phyloP scores from a whole-genome alignment of 805 yeast species.

The Barnettozyma populi region DNA sequence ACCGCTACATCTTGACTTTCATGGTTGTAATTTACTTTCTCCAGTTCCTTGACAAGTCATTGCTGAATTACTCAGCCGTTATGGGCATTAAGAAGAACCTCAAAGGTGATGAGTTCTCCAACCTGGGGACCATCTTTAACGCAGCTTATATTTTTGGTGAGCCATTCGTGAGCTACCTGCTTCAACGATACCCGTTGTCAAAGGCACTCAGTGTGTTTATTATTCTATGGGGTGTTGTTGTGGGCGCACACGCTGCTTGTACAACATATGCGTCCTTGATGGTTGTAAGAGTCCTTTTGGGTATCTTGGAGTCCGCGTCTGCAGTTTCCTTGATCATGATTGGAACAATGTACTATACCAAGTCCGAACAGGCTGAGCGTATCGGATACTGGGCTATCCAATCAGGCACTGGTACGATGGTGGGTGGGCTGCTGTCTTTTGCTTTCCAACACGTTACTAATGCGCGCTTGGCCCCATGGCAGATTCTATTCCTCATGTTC shows the following conservation, averaged over 20 bases:
- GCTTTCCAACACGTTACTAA: conserved; percentile 46
- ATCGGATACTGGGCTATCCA: conserved; percentile 34
- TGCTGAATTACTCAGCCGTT: conserved; percentile 51
- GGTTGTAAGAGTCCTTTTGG: conserved; percentile 45
- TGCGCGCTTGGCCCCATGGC: conserved; percentile 43
- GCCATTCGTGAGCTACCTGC: conserved; percentile 34
- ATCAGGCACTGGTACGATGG: conserved; percentile 12
- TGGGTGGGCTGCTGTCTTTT: conserved; percentile 40
- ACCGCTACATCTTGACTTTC: conserved; percentile 21
- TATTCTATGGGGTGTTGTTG: conserved; percentile 44
- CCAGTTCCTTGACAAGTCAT: conserved; percentile 40
- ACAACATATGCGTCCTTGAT: conserved; percentile 44
- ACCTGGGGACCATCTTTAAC: conserved; percentile 45
- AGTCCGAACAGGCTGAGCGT: conserved; percentile 42
- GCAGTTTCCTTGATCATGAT: too few species aligned
- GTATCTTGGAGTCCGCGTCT: conserved; percentile 35
- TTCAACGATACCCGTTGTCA: conserved; percentile 49
- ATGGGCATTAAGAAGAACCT: conserved; percentile 53
- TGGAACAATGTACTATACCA: conserved; percentile 37
- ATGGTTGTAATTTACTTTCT: conserved; percentile 45
- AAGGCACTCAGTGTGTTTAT: conserved; percentile 41
- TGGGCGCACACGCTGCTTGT: conserved; percentile 44
- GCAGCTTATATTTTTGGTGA: conserved; percentile 47
- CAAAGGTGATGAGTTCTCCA: conserved; percentile 40
- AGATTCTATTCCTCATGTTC: conserved; percentile 47